Conservation (phyloP, 345 rosid species). For the rapeseed (Brassica napus) region DNA sequence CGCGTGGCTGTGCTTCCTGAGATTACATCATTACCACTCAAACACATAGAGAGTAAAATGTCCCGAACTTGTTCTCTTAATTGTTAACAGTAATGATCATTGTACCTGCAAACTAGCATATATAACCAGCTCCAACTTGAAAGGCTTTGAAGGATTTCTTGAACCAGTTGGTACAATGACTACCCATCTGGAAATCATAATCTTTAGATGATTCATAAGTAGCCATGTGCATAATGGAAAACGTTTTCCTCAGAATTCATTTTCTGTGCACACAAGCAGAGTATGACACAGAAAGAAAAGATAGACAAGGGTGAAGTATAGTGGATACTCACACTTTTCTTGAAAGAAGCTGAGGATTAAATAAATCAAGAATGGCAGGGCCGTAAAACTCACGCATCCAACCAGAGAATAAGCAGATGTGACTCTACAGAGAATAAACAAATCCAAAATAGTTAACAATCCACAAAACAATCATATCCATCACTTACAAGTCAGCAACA, state of each 20-base stretch:
- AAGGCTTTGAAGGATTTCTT: constrained; percentile 61
- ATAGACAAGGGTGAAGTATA: background rate
- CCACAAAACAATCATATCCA: background rate
- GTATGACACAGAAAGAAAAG: no score
- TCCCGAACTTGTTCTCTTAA: background rate
- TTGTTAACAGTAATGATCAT: background rate
- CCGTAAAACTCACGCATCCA: constrained; percentile 92
- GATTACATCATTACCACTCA: constrained; percentile 1
- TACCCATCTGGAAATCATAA: constrained; percentile 69
- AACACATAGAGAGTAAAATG: background rate
- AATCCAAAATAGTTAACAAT: background rate
- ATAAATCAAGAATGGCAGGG: constrained; percentile 72
- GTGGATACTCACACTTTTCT: constrained; percentile 69
- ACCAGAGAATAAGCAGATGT: constrained; percentile 84
- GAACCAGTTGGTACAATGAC: constrained; percentile 84
- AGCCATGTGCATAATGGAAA: background rate
- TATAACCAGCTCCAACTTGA: constrained; percentile 85
- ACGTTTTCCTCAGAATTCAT: no score
- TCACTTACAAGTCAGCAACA: background rate
- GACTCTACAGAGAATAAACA: constrained; percentile 48
- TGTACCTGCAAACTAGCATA: constrained; percentile 71
- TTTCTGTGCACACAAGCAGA: no score
- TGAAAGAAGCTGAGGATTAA: constrained; percentile 79
- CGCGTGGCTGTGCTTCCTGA: constrained; percentile 90
- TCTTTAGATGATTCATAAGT: constrained; percentile 3